Percentiles rank a stretch among this genome's conserved stretches.
These are phyloP conservation scores for Adansonia madagascariensis DNA, from an alignment of 441 rosid species.

Conservation along the genomic window DNA sequence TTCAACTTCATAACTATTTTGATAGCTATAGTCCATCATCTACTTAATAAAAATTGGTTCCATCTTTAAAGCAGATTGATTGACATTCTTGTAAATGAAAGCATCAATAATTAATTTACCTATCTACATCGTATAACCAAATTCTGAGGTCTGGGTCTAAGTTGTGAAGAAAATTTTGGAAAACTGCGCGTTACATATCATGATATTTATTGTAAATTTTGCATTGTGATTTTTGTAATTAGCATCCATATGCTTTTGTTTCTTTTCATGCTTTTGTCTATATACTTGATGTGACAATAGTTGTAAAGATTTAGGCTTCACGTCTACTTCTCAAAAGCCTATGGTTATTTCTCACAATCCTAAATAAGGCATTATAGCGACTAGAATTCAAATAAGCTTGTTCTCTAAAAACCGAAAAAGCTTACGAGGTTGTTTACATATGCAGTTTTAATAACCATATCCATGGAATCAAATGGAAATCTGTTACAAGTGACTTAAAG, in stretches of 20 bases:
- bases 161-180: neutral
- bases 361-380: neutral
- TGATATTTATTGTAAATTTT: neutral
- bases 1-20: constrained; percentile 22
- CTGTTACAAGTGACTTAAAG: neutral
- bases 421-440: neutral
- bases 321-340: neutral
- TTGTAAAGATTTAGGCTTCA: neutral
- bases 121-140: neutral
- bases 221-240: neutral
- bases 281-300: neutral
- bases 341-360: neutral
- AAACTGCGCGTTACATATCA: neutral
- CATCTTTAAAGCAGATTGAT: neutral
- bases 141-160: neutral
- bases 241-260: neutral
- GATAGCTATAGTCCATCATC: neutral
- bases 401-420: neutral
- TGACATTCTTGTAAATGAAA: neutral
- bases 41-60: neutral
- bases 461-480: neutral
- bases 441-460: neutral
- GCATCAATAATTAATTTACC: neutral
- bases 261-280: neutral
- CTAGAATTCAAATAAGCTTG: neutral